Evolutionary conservation across 2,329 filamentous ascomycete species (phyloP).

Genomic region (Emmonsiellopsis sp.): DNA sequence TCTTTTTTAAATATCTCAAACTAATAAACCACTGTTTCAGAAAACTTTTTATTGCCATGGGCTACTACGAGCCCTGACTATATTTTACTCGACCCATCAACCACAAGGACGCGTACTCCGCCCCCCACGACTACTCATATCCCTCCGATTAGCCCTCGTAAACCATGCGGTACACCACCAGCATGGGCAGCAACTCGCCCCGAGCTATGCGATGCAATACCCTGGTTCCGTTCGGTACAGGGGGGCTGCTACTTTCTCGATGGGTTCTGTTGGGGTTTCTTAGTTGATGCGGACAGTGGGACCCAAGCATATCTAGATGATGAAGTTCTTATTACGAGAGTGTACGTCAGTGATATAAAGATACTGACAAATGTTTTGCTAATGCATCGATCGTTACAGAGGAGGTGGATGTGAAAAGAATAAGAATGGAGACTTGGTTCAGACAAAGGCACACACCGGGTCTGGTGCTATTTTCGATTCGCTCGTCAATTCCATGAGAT

Average conservation of each 20-base stretch:
- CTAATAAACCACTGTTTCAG: too few relatives aligned
- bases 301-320: constrained; percentile 49
- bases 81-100: too few relatives aligned
- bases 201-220: constrained; percentile 53
- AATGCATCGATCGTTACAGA: constrained; percentile 21
- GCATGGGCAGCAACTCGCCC: constrained; percentile 52
- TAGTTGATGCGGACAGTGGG: constrained; percentile 49
- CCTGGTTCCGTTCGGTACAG: constrained; percentile 54
- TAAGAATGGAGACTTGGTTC: constrained; percentile 37
- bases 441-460: constrained; percentile 37
- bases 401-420: constrained; percentile 46
- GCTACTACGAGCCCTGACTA: too few relatives aligned
- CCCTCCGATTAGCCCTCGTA: too few relatives aligned
- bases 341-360: constrained; percentile 34
- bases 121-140: too few relatives aligned
- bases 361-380: constrained; percentile 1
- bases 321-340: constrained; percentile 54
- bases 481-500: constrained; percentile 38
- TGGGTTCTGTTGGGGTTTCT: constrained; percentile 44
- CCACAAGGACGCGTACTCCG: too few relatives aligned
- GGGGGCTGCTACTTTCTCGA: constrained; percentile 47
- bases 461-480: constrained; percentile 28
- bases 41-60: too few relatives aligned
- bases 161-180: constrained; percentile 29
- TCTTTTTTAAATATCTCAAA: too few relatives aligned